A percentile compares a stretch with the other conserved stretches of the same genome.
phyloP scores from a whole-genome alignment of 2,329 filamentous ascomycete species.

The Drechslerella coelobrocha region DNA sequence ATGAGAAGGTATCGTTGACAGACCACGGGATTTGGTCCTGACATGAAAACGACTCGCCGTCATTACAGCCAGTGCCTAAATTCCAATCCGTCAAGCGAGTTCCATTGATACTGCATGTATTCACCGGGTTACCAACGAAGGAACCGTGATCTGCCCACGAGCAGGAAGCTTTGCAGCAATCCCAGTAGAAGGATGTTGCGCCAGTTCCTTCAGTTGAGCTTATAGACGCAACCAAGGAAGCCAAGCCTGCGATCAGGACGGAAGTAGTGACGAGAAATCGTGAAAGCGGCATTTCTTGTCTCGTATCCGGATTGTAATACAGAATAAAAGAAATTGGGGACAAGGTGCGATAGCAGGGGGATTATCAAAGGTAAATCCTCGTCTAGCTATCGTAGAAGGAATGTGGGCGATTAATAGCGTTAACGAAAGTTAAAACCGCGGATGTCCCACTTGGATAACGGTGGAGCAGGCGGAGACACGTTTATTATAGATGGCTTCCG shows the following conservation, averaged over 20 bases:
- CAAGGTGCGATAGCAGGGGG: slow-evolving; percentile 10
- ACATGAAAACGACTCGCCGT: slow-evolving; percentile 68
- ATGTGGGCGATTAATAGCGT: slow-evolving; percentile 5
- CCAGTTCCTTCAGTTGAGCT: slow-evolving; percentile 54
- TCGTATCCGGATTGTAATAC: slow-evolving; percentile 3
- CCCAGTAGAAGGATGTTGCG: slow-evolving; percentile 59
- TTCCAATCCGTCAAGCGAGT: slow-evolving; percentile 33
- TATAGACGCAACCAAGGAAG: slow-evolving; percentile 3
- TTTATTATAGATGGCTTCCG: slow-evolving; percentile 11
- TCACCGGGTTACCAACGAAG: slow-evolving; percentile 50
- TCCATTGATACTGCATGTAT: slow-evolving; percentile 49
- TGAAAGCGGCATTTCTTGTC: slow-evolving; percentile 22
- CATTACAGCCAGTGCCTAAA: slow-evolving; percentile 63
- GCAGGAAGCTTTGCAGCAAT: slow-evolving; percentile 76
- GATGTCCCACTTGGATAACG: slow-evolving; percentile 10
- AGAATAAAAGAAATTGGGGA: neutral
- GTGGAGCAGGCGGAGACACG: slow-evolving; percentile 11
- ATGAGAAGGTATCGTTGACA: slow-evolving; percentile 67
- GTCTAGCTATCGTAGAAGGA: slow-evolving; percentile 13
- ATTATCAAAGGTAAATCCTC: slow-evolving; percentile 8
- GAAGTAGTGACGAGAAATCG: slow-evolving; percentile 6
- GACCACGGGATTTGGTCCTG: slow-evolving; percentile 70
- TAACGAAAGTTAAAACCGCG: slow-evolving; percentile 12
- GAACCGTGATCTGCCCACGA: slow-evolving; percentile 56
- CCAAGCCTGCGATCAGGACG: slow-evolving; percentile 15